A percentile compares a stretch with the other conserved stretches of the same genome.
Conservation (phyloP, 2,329 filamentous ascomycete genomes). For the Calonectria pteridis region DNA sequence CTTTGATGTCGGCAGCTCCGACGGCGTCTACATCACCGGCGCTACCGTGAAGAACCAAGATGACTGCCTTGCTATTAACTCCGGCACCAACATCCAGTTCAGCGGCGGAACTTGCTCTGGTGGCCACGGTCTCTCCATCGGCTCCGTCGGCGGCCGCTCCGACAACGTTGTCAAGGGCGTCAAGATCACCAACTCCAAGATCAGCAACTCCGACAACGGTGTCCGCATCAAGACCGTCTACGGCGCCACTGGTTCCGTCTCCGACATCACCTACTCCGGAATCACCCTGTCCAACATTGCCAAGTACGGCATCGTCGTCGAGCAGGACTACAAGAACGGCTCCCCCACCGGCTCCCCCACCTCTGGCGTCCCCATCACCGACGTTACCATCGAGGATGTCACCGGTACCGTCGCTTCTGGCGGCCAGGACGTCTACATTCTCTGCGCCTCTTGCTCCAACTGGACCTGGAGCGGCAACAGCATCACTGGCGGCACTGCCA, state of each 20-base stretch:
- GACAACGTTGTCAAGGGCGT: slow-evolving; percentile 67
- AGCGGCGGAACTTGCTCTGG: slow-evolving; percentile 57
- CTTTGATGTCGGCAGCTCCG: slow-evolving; percentile 67
- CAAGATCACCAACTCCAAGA: slow-evolving; percentile 59
- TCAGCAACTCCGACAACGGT: slow-evolving; percentile 66
- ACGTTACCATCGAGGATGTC: slow-evolving; percentile 57
- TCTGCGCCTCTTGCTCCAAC: slow-evolving; percentile 64
- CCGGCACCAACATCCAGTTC: slow-evolving; percentile 61
- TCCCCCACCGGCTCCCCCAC: slow-evolving; percentile 59
- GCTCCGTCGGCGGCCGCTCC: slow-evolving; percentile 59
- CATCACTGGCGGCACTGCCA: slow-evolving; percentile 63
- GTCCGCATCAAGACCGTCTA: slow-evolving; percentile 64
- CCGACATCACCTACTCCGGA: slow-evolving; percentile 56
- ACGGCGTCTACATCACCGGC: slow-evolving; percentile 62
- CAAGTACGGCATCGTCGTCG: slow-evolving; percentile 55
- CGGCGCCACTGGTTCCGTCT: slow-evolving; percentile 59
- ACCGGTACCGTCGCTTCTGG: slow-evolving; percentile 55
- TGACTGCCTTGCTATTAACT: slow-evolving; percentile 71
- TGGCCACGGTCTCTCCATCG: slow-evolving; percentile 59
- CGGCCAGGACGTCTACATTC: slow-evolving; percentile 61
- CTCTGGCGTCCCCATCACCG: slow-evolving; percentile 64
- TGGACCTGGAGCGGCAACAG: slow-evolving; percentile 65
- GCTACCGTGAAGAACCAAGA: slow-evolving; percentile 71
- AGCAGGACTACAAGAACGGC: slow-evolving; percentile 63
- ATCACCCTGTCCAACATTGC: slow-evolving; percentile 57